phyloP scores from a whole-genome alignment of 352 stramenopile genomes.

The Globisporangium solare region DNA sequence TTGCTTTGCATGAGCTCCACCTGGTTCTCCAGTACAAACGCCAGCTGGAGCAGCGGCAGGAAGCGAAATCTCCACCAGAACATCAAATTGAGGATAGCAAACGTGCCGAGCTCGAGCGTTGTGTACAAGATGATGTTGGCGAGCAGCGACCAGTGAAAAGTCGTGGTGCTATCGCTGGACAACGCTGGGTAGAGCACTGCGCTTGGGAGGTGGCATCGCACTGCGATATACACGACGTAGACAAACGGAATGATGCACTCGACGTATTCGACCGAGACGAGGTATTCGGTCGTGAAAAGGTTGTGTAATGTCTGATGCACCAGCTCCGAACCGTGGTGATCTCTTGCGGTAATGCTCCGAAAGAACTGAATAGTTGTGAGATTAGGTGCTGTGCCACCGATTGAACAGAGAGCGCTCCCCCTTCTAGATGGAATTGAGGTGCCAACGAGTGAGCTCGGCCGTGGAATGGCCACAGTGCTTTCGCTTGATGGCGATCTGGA shows the following conservation, averaged over 20 bases:
- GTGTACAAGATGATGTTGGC: constrained; percentile 13
- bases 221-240: constrained; percentile 9
- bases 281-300: constrained; percentile 17
- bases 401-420: too few species aligned
- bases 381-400: too few species aligned
- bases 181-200: constrained; percentile 10
- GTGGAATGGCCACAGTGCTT: too few species aligned
- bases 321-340: background rate
- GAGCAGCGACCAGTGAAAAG: background rate
- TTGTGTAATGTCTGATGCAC: constrained; percentile 8
- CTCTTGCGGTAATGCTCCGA: too few species aligned
- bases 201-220: constrained; percentile 12
- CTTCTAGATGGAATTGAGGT: too few species aligned
- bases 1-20: constrained; percentile 28
- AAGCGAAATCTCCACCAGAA: constrained; percentile 8
- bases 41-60: constrained; percentile 29
- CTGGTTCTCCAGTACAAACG: constrained; percentile 37
- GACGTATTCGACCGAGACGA: constrained; percentile 23
- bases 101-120: constrained; percentile 7
- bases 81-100: constrained; percentile 3
- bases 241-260: constrained; percentile 17
- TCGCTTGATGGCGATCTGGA: too few species aligned
- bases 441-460: too few species aligned
- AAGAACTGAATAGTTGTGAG: too few species aligned
- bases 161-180: background rate